These are phyloP conservation scores for Odonthalia washingtoniensis DNA, from an alignment of 31 red algal genomes.

Conservation along the genomic window DNA sequence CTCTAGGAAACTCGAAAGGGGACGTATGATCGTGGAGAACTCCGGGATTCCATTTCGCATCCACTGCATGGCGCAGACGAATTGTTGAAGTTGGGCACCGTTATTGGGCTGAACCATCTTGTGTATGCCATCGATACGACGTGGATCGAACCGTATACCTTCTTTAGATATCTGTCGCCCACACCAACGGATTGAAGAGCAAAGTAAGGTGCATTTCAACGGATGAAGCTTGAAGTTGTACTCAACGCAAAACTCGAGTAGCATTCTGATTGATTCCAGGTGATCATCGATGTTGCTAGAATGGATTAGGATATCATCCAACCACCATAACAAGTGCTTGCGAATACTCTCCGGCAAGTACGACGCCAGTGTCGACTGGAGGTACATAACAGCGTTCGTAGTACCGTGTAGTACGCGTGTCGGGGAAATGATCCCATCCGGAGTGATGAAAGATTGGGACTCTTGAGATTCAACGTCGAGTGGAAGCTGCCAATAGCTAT, in stretches of 20 bases:
- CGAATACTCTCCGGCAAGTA: background rate
- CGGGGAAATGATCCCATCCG: too few relatives aligned
- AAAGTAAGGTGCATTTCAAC: background rate
- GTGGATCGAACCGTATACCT: conserved; percentile 23
- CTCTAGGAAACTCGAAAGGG: background rate
- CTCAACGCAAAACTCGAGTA: background rate
- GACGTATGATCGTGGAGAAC: conserved; percentile 15
- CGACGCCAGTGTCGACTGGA: conserved; percentile 12
- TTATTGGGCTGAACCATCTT: background rate
- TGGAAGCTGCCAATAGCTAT: conserved; percentile 25
- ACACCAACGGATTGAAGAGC: conserved; percentile 28
- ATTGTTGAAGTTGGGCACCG: conserved; percentile 34
- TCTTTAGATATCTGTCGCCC: background rate
- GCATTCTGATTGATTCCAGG: background rate
- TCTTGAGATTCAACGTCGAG: conserved; percentile 4
- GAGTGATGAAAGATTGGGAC: too few relatives aligned
- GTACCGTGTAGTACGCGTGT: too few relatives aligned
- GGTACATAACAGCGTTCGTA: too few relatives aligned
- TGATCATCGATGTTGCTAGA: background rate
- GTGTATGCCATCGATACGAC: conserved; percentile 17
- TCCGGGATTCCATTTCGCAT: background rate
- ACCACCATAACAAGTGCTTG: background rate
- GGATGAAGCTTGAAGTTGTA: conserved; percentile 2
- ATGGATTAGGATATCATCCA: conserved; percentile 7
- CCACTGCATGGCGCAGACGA: conserved; percentile 39